Percentiles rank a stretch among this genome's conserved stretches.
These are phyloP conservation scores for Zizania palustris DNA, from an alignment of 202 grass and related monocot genomes.

Conservation along the genomic window DNA sequence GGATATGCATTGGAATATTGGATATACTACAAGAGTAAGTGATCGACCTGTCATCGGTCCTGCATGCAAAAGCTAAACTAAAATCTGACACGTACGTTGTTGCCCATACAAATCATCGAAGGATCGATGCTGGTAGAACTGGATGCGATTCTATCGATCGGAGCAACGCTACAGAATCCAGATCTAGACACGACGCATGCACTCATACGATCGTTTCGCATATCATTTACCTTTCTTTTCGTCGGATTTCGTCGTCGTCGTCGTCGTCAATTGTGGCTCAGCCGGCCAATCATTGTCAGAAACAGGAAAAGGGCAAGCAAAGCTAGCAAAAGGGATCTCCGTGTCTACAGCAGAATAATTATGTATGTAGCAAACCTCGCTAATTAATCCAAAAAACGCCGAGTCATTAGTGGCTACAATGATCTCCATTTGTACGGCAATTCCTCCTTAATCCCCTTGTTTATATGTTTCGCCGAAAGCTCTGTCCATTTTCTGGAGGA, in stretches of 20 bases:
- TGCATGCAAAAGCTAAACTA: background rate
- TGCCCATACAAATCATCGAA: conserved; percentile 20
- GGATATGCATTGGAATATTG: background rate
- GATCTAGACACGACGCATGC: conserved; percentile 27
- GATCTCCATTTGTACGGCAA: conserved; percentile 37
- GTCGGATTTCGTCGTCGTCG: conserved; percentile 8
- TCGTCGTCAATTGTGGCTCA: conserved; percentile 4
- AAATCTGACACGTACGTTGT: conserved; percentile 16
- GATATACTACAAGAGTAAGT: background rate
- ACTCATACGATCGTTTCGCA: conserved; percentile 27
- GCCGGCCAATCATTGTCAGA: conserved; percentile 36
- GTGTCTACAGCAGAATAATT: too few relatives aligned
- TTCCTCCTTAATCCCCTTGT: conserved; percentile 42
- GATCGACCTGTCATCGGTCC: background rate
- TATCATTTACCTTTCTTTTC: conserved; percentile 35
- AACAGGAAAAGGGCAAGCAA: conserved; percentile 41
- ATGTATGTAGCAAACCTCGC: conserved; percentile 41
- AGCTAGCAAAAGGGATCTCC: too few relatives aligned
- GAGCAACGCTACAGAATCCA: conserved; percentile 3
- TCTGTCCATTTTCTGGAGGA: conserved; percentile 19
- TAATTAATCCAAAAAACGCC: conserved; percentile 35
- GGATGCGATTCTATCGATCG: too few relatives aligned
- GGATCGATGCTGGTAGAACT: background rate
- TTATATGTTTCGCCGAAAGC: conserved; percentile 43
- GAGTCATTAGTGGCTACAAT: conserved; percentile 50